Conservation (phyloP, 2,329 filamentous ascomycete genomes). For the Stemphylium vesicarium region DNA sequence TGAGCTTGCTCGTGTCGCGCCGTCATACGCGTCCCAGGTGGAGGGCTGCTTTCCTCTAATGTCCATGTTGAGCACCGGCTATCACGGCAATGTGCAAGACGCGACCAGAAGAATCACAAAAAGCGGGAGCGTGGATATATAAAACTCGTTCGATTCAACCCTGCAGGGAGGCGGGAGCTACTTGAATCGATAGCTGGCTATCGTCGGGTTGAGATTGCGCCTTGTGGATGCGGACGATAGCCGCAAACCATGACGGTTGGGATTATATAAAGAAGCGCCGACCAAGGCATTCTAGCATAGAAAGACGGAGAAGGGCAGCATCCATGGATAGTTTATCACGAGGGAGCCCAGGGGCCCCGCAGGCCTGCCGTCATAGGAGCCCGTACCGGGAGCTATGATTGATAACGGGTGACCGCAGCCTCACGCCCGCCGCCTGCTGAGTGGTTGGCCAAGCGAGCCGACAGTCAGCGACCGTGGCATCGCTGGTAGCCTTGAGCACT, state of each 20-base stretch:
- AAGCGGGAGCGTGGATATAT: conserved; percentile 10
- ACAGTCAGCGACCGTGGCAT: neutral
- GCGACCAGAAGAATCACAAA: conserved; percentile 10
- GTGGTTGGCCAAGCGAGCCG: conserved; percentile 28
- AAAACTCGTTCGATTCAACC: conserved; percentile 29
- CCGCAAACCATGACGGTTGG: conserved; percentile 12
- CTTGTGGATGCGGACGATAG: conserved; percentile 19
- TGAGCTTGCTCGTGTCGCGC: conserved; percentile 48
- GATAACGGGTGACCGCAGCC: conserved; percentile 11
- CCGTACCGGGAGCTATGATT: conserved; percentile 8
- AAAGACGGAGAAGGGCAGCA: conserved; percentile 8
- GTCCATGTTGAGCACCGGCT: conserved; percentile 39
- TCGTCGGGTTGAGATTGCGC: conserved; percentile 36
- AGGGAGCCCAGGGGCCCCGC: conserved; percentile 15
- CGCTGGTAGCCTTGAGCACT: neutral
- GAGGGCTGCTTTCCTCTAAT: conserved; percentile 51
- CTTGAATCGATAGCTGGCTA: conserved; percentile 33
- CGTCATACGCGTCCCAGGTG: conserved; percentile 56
- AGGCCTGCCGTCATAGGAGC: conserved; percentile 17
- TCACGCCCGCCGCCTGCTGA: conserved; percentile 11
- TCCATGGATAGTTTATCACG: conserved; percentile 14
- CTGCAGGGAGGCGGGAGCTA: conserved; percentile 44
- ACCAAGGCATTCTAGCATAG: conserved; percentile 11
- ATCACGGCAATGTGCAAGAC: conserved; percentile 1
- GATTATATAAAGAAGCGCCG: conserved; percentile 27